Evolutionary conservation across 768 basidiomycete species (phyloP), one percentile per base, ranked within the genome.

Genomic region (Trametes coccinea): DNA sequence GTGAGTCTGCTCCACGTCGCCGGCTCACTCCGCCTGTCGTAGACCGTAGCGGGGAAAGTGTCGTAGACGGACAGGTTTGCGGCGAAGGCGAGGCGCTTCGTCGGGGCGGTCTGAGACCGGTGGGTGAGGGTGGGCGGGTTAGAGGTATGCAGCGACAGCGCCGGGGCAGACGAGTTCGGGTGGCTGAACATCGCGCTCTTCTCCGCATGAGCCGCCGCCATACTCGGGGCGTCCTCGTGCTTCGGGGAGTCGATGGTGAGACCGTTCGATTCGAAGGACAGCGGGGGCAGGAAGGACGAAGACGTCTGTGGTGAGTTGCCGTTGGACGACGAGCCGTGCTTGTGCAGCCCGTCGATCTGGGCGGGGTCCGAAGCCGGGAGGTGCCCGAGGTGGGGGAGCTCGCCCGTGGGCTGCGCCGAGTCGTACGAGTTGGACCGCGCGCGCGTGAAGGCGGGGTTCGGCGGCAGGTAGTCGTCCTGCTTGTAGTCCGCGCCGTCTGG

Each of bases 1-100:
- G 97, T 99, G 69, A 99, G 77, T 43, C 92, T 84, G 76, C 95
- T 98, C 88, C 95, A 98, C 30, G 96, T 98, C 49, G 95, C 95
- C 22, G 93, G 94, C 75, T 98, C 96, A 67, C 93, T 94, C 69
- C 95, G 81, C 55, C 97, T 82, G 76, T 99, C 96, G 76, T 99
- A 99, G 62, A 93, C 89, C 34, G 84, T 80, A 22, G 92, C 75
- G 47, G 93, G 86, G 80, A 97, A 98, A n/a, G 96, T 99, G 74
- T 95, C 92, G 70, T 98, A 98, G 45, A 99, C 92, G 31, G 92
- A 92, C 71, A 98, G 76, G 71, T 93, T 96, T 50, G 84, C 89
- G 33, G 95, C 95, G 75, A 98, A 99, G 55, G 89, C 84, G 54
- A 98, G 78, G 60, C 85, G 81, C 73, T 93, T 94, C 63, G 78